Evolutionary conservation across 2,329 filamentous ascomycete species (phyloP), one percentile per base, ranked within the genome.

Genomic region (Cadophora sp.): DNA sequence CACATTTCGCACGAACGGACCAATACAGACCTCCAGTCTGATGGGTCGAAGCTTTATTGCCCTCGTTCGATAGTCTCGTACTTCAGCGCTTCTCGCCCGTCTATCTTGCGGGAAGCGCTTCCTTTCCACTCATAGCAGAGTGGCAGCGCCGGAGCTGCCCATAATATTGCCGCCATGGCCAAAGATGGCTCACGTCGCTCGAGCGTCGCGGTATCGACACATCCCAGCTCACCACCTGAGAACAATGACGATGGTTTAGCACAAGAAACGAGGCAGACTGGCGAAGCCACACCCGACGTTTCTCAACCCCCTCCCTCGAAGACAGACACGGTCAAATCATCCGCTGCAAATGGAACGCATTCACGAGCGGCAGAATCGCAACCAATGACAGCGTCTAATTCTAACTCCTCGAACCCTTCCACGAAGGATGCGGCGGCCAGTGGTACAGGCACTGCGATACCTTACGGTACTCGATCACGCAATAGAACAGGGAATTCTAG

Each of bases 401-500:
- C 80, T 31, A 77, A 81, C 31, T 81, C 80, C 68, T 82, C 83
- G 65, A 84, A 84, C 71, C 76, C 80, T 68, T 77, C 81, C 59
- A 77, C 80, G 67, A 87, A 85, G 77, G 86, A 88, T 69, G 79
- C 78, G 72, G 81, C 62, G 9, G 43, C 53, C 14, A 62, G 51
- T 65, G 71, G 65, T 29, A 48, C 70, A 14, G 68, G 69, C 53
- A 58, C 69, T 29, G 70, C 71, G 29, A 71, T 89, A 74, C 90
- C 89, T 59, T 97, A 99, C 81, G 95, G 95, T 77, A 99, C 96
- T 79, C 91, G 94, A 76, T 97, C 94, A 75, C 92, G 96, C 79
- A 97, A 97, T 81, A 91, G 94, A 77, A 90, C 88, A 67, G 91
- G 92, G 76, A 89, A 87, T 73, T 86, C 91, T 74, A 92, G 96